Evolutionary conservation across 2,329 filamentous ascomycete species (phyloP).

Genomic region (Volutella citrinella): DNA sequence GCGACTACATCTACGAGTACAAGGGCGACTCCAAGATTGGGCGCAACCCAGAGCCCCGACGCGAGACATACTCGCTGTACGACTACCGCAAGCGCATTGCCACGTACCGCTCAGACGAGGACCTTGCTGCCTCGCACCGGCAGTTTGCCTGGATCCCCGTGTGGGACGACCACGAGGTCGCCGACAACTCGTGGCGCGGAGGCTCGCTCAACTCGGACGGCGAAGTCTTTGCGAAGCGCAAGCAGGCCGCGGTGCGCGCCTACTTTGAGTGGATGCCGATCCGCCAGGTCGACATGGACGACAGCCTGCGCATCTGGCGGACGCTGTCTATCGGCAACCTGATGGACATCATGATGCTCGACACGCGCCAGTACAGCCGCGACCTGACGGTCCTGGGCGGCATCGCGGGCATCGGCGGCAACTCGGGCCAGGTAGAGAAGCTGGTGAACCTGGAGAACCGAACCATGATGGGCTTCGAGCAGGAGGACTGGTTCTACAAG

Average conservation of each 20-base stretch:
- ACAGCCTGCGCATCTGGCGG: constrained; percentile 67
- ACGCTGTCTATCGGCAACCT: constrained; percentile 64
- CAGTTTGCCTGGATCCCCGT: constrained; percentile 44
- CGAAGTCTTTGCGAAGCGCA: constrained; percentile 67
- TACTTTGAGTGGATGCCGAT: constrained; percentile 60
- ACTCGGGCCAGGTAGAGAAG: not conserved
- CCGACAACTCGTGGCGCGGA: constrained; percentile 64
- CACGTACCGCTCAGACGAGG: constrained; percentile 39
- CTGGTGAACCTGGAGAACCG: constrained; percentile 39
- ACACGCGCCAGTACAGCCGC: constrained; percentile 67
- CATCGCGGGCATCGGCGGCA: not conserved
- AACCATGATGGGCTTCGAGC: constrained; percentile 66
- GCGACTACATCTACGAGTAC: constrained; percentile 67
- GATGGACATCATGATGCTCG: constrained; percentile 65
- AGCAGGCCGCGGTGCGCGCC: constrained; percentile 69
- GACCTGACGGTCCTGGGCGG: constrained; percentile 52
- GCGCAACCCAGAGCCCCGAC: constrained; percentile 25
- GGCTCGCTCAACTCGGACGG: constrained; percentile 61
- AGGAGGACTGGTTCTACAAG: constrained; percentile 74
- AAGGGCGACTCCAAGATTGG: no score
- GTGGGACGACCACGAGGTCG: constrained; percentile 45
- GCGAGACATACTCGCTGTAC: constrained; percentile 29
- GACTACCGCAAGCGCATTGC: constrained; percentile 42
- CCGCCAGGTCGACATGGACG: constrained; percentile 63
- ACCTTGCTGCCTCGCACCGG: constrained; percentile 39